phyloP scores from a whole-genome alignment of 129 eudicot genomes.

The Pittosporum tobira region DNA sequence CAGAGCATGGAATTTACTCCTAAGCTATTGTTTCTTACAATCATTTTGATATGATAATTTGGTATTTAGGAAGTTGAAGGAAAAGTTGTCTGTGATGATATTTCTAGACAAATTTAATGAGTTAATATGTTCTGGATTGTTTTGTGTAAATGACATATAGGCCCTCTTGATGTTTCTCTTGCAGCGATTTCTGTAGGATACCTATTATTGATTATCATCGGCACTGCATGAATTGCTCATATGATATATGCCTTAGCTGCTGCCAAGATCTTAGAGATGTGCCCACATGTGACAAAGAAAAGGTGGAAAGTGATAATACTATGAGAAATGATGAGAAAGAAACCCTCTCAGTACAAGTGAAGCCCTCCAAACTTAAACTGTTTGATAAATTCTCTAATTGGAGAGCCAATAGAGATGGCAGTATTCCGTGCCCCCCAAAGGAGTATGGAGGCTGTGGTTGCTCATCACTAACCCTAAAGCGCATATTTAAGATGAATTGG shows the following conservation, averaged over 20 bases:
- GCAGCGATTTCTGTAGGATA: constrained; percentile 85
- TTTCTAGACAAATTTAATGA: neutral
- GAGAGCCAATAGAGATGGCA: constrained; percentile 60
- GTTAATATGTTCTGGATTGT: constrained; percentile 3
- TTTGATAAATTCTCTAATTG: constrained; percentile 45
- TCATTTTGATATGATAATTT: neutral
- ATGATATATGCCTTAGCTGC: constrained; percentile 93
- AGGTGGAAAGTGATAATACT: constrained; percentile 16
- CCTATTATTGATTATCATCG: constrained; percentile 94
- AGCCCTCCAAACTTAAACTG: constrained; percentile 25
- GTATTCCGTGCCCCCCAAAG: constrained; percentile 76
- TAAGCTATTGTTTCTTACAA: neutral
- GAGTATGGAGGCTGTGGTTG: constrained; percentile 79
- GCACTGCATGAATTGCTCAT: constrained; percentile 77
- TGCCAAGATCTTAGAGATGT: constrained; percentile 79
- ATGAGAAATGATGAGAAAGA: constrained; percentile 19
- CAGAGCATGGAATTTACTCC: neutral
- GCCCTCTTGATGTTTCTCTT: constrained; percentile 12
- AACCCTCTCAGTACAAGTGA: constrained; percentile 19
- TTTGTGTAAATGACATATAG: constrained; percentile 1
- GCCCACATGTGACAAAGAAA: constrained; percentile 34
- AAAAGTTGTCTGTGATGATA: neutral
- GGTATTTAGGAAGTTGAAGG: constrained; percentile 1
- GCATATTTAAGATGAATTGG: constrained; percentile 97
- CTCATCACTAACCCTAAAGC: constrained; percentile 47